Conservation (phyloP, 2,329 filamentous ascomycete species). For the Ophiostoma himal-ulmi region DNA sequence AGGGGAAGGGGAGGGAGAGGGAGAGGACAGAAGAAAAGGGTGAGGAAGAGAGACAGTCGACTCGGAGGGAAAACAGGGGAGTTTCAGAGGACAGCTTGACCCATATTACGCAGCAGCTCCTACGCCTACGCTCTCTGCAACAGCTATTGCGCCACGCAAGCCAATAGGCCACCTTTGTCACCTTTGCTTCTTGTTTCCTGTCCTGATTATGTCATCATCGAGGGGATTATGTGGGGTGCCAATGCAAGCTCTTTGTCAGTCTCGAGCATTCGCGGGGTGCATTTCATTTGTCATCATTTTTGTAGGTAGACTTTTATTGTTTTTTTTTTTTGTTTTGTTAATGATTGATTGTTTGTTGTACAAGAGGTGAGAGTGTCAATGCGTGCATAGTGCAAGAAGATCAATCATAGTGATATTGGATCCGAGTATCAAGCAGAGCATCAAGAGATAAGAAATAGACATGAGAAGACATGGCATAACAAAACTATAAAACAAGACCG, state of each 20-base stretch:
- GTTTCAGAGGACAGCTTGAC: slow-evolving; percentile 13
- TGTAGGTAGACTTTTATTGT: neutral
- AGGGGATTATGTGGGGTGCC: slow-evolving; percentile 4
- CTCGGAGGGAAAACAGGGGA: neutral
- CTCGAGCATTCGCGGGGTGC: neutral
- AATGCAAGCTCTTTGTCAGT: neutral
- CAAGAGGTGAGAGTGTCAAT: slow-evolving; percentile 9
- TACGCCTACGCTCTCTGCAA: neutral
- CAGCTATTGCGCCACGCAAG: neutral
- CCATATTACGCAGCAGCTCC: neutral
- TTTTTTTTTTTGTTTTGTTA: neutral
- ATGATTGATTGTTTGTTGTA: neutral
- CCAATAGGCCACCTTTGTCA: slow-evolving; percentile 10
- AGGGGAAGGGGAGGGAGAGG: neutral
- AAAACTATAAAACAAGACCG: neutral
- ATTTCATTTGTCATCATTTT: neutral
- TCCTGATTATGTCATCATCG: slow-evolving; percentile 1
- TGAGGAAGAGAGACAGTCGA: neutral
- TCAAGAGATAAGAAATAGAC: neutral
- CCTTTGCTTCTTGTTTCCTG: neutral
- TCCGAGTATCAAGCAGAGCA: neutral
- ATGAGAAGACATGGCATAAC: neutral
- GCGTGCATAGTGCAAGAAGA: neutral
- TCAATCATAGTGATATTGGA: neutral
- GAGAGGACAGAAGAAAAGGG: neutral